phyloP scores from a whole-genome alignment of 2,329 filamentous ascomycete genomes.

The Fusarium clavum region DNA sequence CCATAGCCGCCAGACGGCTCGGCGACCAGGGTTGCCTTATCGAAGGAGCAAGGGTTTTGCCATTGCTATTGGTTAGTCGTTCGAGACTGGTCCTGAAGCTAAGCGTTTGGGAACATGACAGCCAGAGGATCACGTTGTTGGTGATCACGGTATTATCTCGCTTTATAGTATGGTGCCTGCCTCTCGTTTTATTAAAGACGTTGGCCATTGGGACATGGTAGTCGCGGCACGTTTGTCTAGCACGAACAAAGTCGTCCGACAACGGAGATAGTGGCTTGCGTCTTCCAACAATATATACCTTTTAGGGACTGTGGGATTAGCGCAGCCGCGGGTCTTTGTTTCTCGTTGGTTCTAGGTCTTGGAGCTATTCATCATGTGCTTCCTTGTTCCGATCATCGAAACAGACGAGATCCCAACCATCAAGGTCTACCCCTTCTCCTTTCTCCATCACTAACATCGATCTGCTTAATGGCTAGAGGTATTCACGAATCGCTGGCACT shows the following conservation, averaged over 20 bases:
- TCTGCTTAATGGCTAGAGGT: constrained; percentile 24
- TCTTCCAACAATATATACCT: constrained; percentile 23
- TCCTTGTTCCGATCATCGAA: constrained; percentile 1
- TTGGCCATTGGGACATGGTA: constrained; percentile 37
- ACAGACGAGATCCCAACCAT: constrained; percentile 2
- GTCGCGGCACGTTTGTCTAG: constrained; percentile 41
- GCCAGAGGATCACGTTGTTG: constrained; percentile 32
- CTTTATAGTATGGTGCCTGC: constrained; percentile 6
- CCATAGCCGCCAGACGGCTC: constrained; percentile 50
- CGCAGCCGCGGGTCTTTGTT: constrained; percentile 40
- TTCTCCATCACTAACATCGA: constrained; percentile 11
- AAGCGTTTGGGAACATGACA: constrained; percentile 52
- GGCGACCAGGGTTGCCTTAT: constrained; percentile 45
- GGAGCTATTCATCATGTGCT: constrained; percentile 23
- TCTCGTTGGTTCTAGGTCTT: constrained; percentile 39
- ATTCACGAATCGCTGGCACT: constrained; percentile 19
- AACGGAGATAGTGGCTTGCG: constrained; percentile 45
- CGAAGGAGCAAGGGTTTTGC: constrained; percentile 48
- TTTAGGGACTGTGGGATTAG: constrained; percentile 48
- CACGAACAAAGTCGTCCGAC: constrained; percentile 37
- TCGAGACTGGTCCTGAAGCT: constrained; percentile 44
- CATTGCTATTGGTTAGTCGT: constrained; percentile 49
- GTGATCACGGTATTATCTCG: constrained; percentile 26
- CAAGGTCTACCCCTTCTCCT: constrained; percentile 20
- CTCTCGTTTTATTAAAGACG: constrained; percentile 6